Percentiles rank a stretch among this genome's conserved stretches.
These are phyloP conservation scores for Paraphaeosphaeria minitans DNA, from an alignment of 2,329 filamentous ascomycete species.

Conservation along the genomic window DNA sequence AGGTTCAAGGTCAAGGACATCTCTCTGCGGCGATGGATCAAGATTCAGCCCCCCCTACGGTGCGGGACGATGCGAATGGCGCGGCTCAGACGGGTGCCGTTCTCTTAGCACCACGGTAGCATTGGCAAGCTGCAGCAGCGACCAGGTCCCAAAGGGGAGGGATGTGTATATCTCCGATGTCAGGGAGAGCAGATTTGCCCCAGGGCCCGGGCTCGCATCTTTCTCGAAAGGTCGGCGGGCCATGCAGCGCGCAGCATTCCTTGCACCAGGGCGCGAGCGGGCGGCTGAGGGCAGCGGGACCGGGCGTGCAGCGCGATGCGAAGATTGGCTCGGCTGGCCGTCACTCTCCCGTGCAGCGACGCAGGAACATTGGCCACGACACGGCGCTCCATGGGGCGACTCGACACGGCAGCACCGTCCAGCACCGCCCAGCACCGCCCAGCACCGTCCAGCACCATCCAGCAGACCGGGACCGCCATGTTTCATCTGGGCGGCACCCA, in stretches of 20 bases:
- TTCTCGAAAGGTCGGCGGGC: constrained; percentile 42
- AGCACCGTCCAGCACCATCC: no score
- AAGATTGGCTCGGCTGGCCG: constrained; percentile 41
- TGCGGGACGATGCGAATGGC: constrained; percentile 49
- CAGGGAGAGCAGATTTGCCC: constrained; percentile 46
- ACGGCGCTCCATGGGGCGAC: constrained; percentile 40
- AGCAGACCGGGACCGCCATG: constrained; percentile 39
- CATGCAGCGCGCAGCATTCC: constrained; percentile 46
- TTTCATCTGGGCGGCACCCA: constrained; percentile 47
- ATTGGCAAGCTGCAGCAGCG: constrained; percentile 55
- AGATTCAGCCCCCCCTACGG: constrained; percentile 55
- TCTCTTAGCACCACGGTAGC: constrained; percentile 52
- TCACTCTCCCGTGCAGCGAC: constrained; percentile 47
- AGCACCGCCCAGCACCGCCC: constrained; percentile 34
- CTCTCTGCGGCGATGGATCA: constrained; percentile 44
- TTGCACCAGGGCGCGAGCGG: constrained; percentile 43
- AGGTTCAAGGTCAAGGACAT: constrained; percentile 41
- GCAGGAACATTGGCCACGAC: constrained; percentile 51
- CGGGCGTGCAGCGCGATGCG: constrained; percentile 24
- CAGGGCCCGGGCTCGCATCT: constrained; percentile 42
- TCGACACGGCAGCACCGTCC: constrained; percentile 46
- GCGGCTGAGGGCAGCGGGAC: constrained; percentile 28
- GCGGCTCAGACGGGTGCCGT: constrained; percentile 52
- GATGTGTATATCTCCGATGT: constrained; percentile 50
- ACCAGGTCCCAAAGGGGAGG: constrained; percentile 49